Evolutionary conservation across 2,329 filamentous ascomycete species (phyloP).

Genomic region (Plectosphaerella cucumerina): DNA sequence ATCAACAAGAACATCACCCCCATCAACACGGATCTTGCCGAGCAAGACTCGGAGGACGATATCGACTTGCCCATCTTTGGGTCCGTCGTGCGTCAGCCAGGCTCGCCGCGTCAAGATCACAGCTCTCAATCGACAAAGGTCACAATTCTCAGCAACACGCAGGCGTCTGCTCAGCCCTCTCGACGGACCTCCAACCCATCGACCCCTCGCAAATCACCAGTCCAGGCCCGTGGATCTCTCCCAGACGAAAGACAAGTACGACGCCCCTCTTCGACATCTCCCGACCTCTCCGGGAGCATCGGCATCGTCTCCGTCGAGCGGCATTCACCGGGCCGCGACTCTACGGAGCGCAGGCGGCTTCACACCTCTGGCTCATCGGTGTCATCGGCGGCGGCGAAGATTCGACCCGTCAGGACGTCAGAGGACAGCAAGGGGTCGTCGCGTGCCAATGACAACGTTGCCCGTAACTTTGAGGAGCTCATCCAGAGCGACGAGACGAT

Average conservation of each 20-base stretch:
- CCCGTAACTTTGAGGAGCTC: constrained; percentile 70
- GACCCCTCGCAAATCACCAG: constrained; percentile 24
- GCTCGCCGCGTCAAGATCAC: constrained; percentile 14
- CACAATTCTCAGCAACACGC: constrained; percentile 25
- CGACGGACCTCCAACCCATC: constrained; percentile 26
- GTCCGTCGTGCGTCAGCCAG: constrained; percentile 12
- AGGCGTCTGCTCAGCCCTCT: constrained; percentile 18
- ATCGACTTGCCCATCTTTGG: constrained; percentile 16
- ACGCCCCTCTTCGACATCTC: neutral
- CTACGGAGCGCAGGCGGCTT: constrained; percentile 24
- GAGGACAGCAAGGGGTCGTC: constrained; percentile 48
- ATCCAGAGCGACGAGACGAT: constrained; percentile 81
- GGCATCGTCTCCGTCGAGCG: constrained; percentile 36
- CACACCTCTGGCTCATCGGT: constrained; percentile 48
- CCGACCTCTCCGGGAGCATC: constrained; percentile 19
- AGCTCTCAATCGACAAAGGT: constrained; percentile 26
- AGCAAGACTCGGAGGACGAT: neutral
- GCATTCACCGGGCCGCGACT: constrained; percentile 6
- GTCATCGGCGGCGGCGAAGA: constrained; percentile 44
- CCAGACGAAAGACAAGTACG: constrained; percentile 2
- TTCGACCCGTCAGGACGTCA: constrained; percentile 51
- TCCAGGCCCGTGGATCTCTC: constrained; percentile 8
- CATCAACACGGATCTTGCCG: neutral
- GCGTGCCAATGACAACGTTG: constrained; percentile 49
- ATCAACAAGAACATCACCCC: neutral